Percentiles rank a stretch among this genome's conserved stretches.
These are phyloP conservation scores for Salicornia ramosissima DNA, from an alignment of 148 eudicot species.

Conservation along the genomic window DNA sequence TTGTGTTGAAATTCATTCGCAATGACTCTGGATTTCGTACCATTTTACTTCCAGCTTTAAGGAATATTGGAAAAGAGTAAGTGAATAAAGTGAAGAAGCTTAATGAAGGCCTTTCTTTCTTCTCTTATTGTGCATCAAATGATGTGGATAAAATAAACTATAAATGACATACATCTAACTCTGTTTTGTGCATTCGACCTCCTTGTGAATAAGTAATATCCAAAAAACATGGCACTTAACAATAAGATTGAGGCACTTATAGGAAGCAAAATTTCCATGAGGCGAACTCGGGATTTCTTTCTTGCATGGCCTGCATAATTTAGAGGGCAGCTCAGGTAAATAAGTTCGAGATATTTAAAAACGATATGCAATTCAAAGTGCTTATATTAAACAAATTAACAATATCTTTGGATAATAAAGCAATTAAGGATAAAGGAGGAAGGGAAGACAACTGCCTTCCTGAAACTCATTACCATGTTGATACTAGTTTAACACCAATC, in stretches of 20 bases:
- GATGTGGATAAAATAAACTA: neutral
- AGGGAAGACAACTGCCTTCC: too few relatives aligned
- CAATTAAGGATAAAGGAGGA: too few relatives aligned
- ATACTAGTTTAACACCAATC: too few relatives aligned
- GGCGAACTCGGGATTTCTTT: slow-evolving; percentile 3
- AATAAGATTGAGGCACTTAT: neutral
- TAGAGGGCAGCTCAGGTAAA: too few relatives aligned
- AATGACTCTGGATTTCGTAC: slow-evolving; percentile 36
- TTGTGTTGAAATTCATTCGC: slow-evolving; percentile 42
- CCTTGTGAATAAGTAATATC: slow-evolving; percentile 12
- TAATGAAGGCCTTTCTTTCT: neutral
- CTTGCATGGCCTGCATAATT: slow-evolving; percentile 14
- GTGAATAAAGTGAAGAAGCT: neutral
- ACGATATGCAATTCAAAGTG: too few relatives aligned
- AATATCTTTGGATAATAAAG: too few relatives aligned
- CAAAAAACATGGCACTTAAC: neutral
- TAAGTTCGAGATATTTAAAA: too few relatives aligned
- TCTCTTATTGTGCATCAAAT: too few relatives aligned
- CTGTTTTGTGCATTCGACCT: slow-evolving; percentile 1
- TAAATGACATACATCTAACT: slow-evolving; percentile 16
- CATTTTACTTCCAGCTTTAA: slow-evolving; percentile 27
- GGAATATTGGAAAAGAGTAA: neutral
- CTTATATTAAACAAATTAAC: too few relatives aligned
- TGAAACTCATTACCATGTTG: too few relatives aligned
- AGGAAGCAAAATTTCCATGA: slow-evolving; percentile 6